Conservation (phyloP, 2,329 filamentous ascomycete species). For the Xylariaceae sp. region DNA sequence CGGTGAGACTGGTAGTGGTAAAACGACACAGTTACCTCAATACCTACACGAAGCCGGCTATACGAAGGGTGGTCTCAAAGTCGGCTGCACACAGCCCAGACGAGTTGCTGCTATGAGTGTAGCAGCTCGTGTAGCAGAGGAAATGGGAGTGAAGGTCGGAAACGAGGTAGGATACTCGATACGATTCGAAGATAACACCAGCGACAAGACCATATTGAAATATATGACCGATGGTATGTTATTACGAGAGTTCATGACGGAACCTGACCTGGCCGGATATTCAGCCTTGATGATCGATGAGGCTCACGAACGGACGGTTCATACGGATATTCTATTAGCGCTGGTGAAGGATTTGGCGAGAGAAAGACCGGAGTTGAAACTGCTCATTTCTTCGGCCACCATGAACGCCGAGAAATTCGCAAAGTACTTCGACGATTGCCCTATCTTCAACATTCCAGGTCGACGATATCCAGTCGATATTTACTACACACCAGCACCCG, state of each 20-base stretch:
- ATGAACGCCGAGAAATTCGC: slow-evolving; percentile 93
- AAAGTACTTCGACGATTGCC: slow-evolving; percentile 83
- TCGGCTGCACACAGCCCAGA: slow-evolving; percentile 90
- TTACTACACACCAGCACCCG: slow-evolving; percentile 83
- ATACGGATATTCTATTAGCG: slow-evolving; percentile 84
- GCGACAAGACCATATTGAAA: slow-evolving; percentile 85
- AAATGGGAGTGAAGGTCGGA: slow-evolving; percentile 84
- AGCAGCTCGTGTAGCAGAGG: slow-evolving; percentile 90
- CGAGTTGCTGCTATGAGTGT: slow-evolving; percentile 97
- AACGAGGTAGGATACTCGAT: slow-evolving; percentile 93
- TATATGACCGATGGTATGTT: slow-evolving; percentile 99
- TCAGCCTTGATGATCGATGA: slow-evolving; percentile 94
- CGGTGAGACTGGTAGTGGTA: slow-evolving; percentile 90
- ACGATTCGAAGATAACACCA: slow-evolving; percentile 88
- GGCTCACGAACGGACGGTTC: slow-evolving; percentile 87
- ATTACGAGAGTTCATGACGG: slow-evolving; percentile 81
- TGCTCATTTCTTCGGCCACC: slow-evolving; percentile 90
- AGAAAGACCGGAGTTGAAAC: slow-evolving; percentile 76
- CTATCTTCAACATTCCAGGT: slow-evolving; percentile 92
- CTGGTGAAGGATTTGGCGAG: slow-evolving; percentile 83
- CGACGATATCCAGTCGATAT: slow-evolving; percentile 85
- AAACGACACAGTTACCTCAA: slow-evolving; percentile 92
- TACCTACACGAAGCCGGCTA: slow-evolving; percentile 90
- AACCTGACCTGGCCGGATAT: slow-evolving; percentile 77
- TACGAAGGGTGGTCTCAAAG: slow-evolving; percentile 75